Conservation (phyloP, 2,329 filamentous ascomycete genomes). For the Colletotrichum liriopes region DNA sequence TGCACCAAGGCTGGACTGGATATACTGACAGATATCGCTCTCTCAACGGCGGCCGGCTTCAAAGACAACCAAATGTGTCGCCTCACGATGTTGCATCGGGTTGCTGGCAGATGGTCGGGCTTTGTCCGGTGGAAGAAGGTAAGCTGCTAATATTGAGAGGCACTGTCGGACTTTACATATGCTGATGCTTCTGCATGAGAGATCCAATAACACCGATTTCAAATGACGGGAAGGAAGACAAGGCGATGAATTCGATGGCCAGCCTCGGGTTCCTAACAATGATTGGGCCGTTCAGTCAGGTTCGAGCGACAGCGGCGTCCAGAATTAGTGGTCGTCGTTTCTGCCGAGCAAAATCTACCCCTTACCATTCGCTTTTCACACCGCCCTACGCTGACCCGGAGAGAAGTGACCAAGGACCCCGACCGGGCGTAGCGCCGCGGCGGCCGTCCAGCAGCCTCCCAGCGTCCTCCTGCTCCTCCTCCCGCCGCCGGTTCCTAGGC, state of each 20-base stretch:
- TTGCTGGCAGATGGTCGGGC: background rate
- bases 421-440: background rate
- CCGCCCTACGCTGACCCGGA: background rate
- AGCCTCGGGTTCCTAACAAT: background rate
- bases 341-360: background rate
- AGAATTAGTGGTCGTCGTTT: background rate
- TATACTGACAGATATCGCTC: background rate
- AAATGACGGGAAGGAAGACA: background rate
- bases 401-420: background rate
- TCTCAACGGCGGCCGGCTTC: background rate
- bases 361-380: background rate
- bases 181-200: background rate
- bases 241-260: background rate
- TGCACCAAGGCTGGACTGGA: background rate
- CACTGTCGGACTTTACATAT: too few species aligned
- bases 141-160: background rate
- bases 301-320: background rate
- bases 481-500: background rate
- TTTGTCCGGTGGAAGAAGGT: background rate
- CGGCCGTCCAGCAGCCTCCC: background rate
- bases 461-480: background rate
- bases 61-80: background rate
- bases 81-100: background rate
- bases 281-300: background rate
- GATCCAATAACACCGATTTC: background rate